Conservation (phyloP, 371 early-diverging fungal species). For the Actinomortierella ambigua region DNA sequence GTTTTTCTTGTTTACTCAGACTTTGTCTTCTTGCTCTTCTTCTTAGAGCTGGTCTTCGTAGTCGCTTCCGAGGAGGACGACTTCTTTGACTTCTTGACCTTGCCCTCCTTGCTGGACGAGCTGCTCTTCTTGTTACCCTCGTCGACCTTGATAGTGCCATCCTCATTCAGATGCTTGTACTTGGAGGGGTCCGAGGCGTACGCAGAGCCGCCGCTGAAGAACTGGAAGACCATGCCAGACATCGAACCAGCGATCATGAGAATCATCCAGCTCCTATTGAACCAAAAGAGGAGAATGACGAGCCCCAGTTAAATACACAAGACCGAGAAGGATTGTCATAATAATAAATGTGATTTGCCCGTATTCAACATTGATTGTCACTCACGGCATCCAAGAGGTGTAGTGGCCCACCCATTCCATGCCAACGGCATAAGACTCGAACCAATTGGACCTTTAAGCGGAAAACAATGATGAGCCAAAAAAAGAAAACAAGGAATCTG, state of each 20-base stretch:
- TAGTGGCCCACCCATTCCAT: slow-evolving; percentile 23
- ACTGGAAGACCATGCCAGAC: slow-evolving; percentile 29
- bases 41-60: no score
- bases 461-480: no score
- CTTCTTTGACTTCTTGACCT: no score
- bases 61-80: no score
- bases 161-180: slow-evolving; percentile 40
- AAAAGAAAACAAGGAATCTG: background rate
- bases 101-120: no score
- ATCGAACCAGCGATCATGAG: slow-evolving; percentile 35
- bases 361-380: no score
- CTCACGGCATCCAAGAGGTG: slow-evolving; percentile 48
- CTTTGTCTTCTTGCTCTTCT: no score
- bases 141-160: slow-evolving; percentile 25
- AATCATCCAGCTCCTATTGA: slow-evolving; percentile 20
- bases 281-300: background rate
- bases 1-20: no score
- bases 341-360: no score
- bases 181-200: slow-evolving; percentile 37
- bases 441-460: slow-evolving; percentile 12
- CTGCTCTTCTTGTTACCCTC: no score
- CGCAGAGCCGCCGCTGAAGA: slow-evolving; percentile 40
- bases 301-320: background rate
- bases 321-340: background rate
- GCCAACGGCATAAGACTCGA: slow-evolving; percentile 29